These are phyloP conservation scores for Tricholoma hemisulphureum DNA, from an alignment of 768 basidiomycete genomes.

Conservation along the genomic window DNA sequence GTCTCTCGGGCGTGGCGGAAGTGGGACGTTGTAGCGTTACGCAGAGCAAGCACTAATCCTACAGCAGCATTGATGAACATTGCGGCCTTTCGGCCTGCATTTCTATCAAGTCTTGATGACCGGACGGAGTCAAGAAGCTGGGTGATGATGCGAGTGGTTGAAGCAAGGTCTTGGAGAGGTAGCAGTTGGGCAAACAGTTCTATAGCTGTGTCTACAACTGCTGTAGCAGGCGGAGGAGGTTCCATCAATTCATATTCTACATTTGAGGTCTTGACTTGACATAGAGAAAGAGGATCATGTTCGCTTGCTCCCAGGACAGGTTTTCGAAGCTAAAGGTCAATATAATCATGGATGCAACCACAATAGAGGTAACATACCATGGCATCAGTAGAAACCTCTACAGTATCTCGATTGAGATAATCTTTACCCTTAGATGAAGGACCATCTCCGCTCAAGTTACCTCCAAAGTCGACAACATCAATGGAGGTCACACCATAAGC, in stretches of 20 bases:
- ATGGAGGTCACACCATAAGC: constrained; percentile 85
- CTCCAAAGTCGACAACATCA: constrained; percentile 48
- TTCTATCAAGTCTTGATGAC: constrained; percentile 82
- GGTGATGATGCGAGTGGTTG: constrained; percentile 52
- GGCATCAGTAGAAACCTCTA: constrained; percentile 77
- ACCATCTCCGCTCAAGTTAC: constrained; percentile 32
- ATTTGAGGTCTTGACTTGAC: constrained; percentile 45
- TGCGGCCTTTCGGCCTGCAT: constrained; percentile 82
- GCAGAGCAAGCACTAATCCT: constrained; percentile 69
- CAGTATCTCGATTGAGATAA: constrained; percentile 68
- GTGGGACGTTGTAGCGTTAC: constrained; percentile 50
- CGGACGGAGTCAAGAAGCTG: constrained; percentile 63
- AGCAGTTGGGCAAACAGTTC: constrained; percentile 80
- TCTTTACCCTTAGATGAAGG: constrained; percentile 38
- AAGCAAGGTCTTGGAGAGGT: constrained; percentile 68
- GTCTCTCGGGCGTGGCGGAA: constrained; percentile 62
- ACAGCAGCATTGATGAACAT: constrained; percentile 77
- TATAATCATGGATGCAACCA: constrained; percentile 8
- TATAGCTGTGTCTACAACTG: constrained; percentile 88
- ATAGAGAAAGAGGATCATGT: constrained; percentile 78
- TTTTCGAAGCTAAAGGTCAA: constrained; percentile 54
- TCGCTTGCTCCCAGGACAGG: constrained; percentile 84
- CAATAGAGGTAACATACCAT: constrained; percentile 49
- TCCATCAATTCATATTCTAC: constrained; percentile 50
- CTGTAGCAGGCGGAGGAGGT: constrained; percentile 73